Evolutionary conservation across 2,329 filamentous ascomycete genomes (phyloP).

Genomic region (Eutypa lata): DNA sequence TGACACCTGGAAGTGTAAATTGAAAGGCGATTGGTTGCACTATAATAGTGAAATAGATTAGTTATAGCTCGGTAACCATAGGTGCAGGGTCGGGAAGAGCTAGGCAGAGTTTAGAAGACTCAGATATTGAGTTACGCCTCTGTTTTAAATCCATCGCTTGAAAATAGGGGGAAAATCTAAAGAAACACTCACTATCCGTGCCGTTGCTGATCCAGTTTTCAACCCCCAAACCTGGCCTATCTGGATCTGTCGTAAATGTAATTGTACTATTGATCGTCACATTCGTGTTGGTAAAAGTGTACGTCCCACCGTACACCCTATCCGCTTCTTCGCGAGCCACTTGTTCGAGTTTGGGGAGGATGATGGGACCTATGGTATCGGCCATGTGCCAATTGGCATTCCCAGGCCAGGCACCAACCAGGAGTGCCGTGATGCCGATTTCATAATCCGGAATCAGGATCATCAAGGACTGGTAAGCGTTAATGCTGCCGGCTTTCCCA

Average conservation of each 20-base stretch:
- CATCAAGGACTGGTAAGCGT: constrained; percentile 23
- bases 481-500: constrained; percentile 27
- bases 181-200: constrained; percentile 21
- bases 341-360: constrained; percentile 23
- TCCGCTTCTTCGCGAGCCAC: constrained; percentile 20
- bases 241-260: constrained; percentile 18
- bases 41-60: neutral
- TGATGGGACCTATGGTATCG: constrained; percentile 18
- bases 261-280: constrained; percentile 14
- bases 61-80: too few species aligned
- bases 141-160: neutral
- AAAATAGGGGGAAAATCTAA: constrained; percentile 5
- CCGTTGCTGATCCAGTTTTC: constrained; percentile 25
- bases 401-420: constrained; percentile 24
- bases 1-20: constrained; percentile 22
- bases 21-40: neutral
- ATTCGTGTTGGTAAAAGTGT: constrained; percentile 3
- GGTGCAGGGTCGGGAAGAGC: neutral
- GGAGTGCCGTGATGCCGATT: constrained; percentile 21
- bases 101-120: too few species aligned
- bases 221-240: constrained; percentile 21
- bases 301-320: constrained; percentile 18
- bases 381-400: constrained; percentile 29
- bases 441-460: constrained; percentile 27
- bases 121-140: too few species aligned